These are phyloP conservation scores for Passalora sequoiae DNA, from an alignment of 2,329 filamentous ascomycete species.

Conservation along the genomic window DNA sequence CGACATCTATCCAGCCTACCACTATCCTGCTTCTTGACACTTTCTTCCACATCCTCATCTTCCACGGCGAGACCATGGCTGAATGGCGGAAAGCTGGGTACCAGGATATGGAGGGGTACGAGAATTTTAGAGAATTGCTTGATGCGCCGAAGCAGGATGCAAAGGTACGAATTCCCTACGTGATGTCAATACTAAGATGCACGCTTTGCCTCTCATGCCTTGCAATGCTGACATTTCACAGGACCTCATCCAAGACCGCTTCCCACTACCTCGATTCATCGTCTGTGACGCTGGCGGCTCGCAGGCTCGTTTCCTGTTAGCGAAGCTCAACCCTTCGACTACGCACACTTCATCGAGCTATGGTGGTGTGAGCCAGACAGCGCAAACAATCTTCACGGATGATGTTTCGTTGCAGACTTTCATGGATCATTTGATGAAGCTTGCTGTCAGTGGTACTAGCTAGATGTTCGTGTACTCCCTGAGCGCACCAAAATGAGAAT, in stretches of 20 bases:
- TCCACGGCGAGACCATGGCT: slow-evolving; percentile 95
- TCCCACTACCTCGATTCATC: slow-evolving; percentile 97
- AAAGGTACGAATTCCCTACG: slow-evolving; percentile 53
- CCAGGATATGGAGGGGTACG: slow-evolving; percentile 95
- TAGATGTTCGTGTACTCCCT: slow-evolving; percentile 15
- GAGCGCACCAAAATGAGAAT: too few relatives aligned
- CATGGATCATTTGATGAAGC: slow-evolving; percentile 99
- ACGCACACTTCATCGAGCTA: slow-evolving; percentile 93
- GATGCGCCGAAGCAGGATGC: slow-evolving; percentile 96
- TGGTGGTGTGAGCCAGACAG: slow-evolving; percentile 80
- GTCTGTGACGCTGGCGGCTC: slow-evolving; percentile 98
- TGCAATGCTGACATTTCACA: slow-evolving; percentile 37
- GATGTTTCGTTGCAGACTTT: slow-evolving; percentile 97
- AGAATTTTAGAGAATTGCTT: slow-evolving; percentile 83
- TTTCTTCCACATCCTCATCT: slow-evolving; percentile 99
- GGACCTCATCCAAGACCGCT: slow-evolving; percentile 95
- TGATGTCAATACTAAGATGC: not conserved
- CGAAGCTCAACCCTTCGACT: slow-evolving; percentile 94
- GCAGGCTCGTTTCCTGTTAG: slow-evolving; percentile 91
- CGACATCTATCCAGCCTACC: slow-evolving; percentile 88
- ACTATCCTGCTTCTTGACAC: slow-evolving; percentile 93
- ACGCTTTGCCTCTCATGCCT: too few relatives aligned
- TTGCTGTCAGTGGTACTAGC: slow-evolving; percentile 37
- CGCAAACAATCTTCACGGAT: slow-evolving; percentile 98
- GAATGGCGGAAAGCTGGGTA: slow-evolving; percentile 98